A percentile compares a stretch with the other conserved stretches of the same genome.
phyloP scores from a whole-genome alignment of 768 basidiomycete species.

The Lactarius sp. region DNA sequence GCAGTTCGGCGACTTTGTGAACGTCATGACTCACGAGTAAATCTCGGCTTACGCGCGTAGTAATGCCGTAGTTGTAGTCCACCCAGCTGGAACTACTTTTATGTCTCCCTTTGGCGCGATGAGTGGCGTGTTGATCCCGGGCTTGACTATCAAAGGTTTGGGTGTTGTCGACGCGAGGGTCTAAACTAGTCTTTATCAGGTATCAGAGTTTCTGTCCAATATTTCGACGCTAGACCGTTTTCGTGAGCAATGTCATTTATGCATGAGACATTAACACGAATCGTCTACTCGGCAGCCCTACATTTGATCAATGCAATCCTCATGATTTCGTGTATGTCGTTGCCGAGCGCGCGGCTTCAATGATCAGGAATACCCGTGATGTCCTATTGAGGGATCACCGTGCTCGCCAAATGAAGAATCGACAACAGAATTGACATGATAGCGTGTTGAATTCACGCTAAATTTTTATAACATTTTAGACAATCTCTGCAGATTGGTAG shows the following conservation, averaged over 20 bases:
- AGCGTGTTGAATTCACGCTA: too few species aligned
- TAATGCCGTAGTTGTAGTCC: slow-evolving; percentile 5
- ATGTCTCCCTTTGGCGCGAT: slow-evolving; percentile 11
- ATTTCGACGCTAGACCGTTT: too few species aligned
- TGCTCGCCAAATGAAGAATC: too few species aligned
- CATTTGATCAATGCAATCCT: slow-evolving; percentile 9
- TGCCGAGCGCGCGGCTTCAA: slow-evolving; percentile 1
- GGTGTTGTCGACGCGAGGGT: slow-evolving; percentile 19
- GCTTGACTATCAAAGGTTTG: not conserved
- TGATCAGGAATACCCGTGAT: not conserved
- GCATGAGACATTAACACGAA: not conserved
- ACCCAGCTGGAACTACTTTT: slow-evolving; percentile 12
- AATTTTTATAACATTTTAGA: too few species aligned
- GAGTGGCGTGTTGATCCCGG: too few species aligned
- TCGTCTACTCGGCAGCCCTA: not conserved
- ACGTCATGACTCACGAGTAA: too few species aligned
- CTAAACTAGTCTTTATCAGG: too few species aligned
- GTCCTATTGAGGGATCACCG: too few species aligned
- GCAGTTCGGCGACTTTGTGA: not conserved
- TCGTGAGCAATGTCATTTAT: not conserved
- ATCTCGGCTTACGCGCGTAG: slow-evolving; percentile 11
- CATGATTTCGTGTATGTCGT: slow-evolving; percentile 8
- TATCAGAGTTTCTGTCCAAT: too few species aligned
- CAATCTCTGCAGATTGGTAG: too few species aligned
- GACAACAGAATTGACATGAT: too few species aligned